Evolutionary conservation across 768 basidiomycete genomes (phyloP).

Genomic region (Candolleomyces efflorescens): DNA sequence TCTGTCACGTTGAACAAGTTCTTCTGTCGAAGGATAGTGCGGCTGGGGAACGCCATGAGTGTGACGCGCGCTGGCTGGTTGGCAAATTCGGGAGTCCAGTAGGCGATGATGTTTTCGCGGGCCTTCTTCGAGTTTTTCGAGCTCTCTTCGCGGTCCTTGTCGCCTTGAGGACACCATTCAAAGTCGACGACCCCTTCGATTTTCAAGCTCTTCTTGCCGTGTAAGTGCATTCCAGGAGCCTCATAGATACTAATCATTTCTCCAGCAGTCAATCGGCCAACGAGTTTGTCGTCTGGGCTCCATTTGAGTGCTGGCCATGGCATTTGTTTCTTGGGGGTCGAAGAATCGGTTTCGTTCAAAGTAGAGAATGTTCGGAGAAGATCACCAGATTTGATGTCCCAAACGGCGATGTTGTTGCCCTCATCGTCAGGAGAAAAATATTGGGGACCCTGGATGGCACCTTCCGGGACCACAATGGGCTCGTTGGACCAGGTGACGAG

Average conservation of each 20-base stretch:
- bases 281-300: constrained; percentile 95
- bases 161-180: constrained; percentile 95
- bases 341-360: constrained; percentile 52
- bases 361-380: constrained; percentile 90
- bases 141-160: constrained; percentile 72
- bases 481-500: constrained; percentile 97
- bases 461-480: constrained; percentile 81
- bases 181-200: constrained; percentile 97
- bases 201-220: constrained; percentile 96
- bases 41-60: constrained; percentile 84
- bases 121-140: constrained; percentile 56
- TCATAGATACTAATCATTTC: constrained; percentile 97
- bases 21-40: constrained; percentile 83
- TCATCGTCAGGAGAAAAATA: constrained; percentile 93
- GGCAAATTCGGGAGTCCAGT: constrained; percentile 95
- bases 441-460: constrained; percentile 74
- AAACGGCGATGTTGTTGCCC: constrained; percentile 95
- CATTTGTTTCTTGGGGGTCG: constrained; percentile 71
- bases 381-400: constrained; percentile 93
- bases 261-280: constrained; percentile 83
- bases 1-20: constrained; percentile 98
- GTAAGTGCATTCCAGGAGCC: constrained; percentile 87
- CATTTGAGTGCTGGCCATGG: constrained; percentile 96
- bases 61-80: constrained; percentile 98
- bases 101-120: constrained; percentile 90